Base-by-base conservation (phyloP, 148 eudicot species). In the Rhododendron simsii region DNA sequence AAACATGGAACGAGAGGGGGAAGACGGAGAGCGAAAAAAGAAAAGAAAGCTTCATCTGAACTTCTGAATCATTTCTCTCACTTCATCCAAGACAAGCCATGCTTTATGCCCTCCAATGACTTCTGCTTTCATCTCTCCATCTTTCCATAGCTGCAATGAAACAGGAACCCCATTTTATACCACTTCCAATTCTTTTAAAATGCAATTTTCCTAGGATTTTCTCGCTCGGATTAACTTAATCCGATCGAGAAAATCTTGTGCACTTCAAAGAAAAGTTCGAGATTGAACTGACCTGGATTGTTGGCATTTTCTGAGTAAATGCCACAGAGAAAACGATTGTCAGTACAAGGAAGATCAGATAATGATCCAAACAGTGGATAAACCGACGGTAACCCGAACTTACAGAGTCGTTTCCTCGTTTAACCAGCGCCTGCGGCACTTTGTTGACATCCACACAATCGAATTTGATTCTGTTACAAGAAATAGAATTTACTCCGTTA, bases 61-160 rank as follows among this genome's bases (percentile, higher is more conserved):
- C 41, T 93, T 92, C 78, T 93, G 88, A 81, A 96, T 94, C 98
- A 96, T 96, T 85, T 92, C 94, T 87, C 95, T 88, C 47, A 96
- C 98, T 94, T 96, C 99, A 53, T 94, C 98, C 82, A 96, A 63
- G 39, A 96, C 99, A 39, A 96, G 92, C 98, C 98, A 96, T 81
- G 96, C 97, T 87, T 96, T 95, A 78, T 96, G 98, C 48, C 99
- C 99, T 61, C 99, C 99, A 20, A 96, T 96, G 80, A 96, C 99
- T 88, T 95, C 98, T 82, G 87, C 99, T 91, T 94, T 96, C 93
- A 95, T 95, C 89, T 96, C 99, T 85, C 98, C 99, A 87, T 96
- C 98, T 88, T 92, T 92, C 98, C 98, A 96, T 30, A 95, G 84
- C 98, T 96, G 94, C 92, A 90, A 84, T 71, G 9, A 10, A 28